Conservation (phyloP, 2,329 filamentous ascomycete species). For the Pseudogymnoascus sp. region DNA sequence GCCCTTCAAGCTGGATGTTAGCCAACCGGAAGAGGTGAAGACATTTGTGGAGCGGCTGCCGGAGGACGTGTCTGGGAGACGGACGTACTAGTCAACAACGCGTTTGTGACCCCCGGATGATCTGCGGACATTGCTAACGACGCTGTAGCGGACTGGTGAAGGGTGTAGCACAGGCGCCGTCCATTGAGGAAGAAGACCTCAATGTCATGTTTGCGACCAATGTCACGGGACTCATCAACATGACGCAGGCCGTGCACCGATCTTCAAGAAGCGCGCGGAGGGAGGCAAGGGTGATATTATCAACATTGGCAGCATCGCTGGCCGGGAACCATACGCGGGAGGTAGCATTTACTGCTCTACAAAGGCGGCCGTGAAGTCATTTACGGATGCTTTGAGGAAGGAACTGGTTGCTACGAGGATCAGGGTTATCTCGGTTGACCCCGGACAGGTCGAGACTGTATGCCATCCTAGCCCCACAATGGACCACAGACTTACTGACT, state of each 20-base stretch:
- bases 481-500: not conserved
- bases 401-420: slow-evolving; percentile 78
- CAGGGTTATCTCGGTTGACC: slow-evolving; percentile 80
- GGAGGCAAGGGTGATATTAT: slow-evolving; percentile 87
- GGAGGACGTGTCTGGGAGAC: slow-evolving; percentile 74
- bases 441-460: slow-evolving; percentile 86
- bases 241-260: slow-evolving; percentile 82
- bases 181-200: slow-evolving; percentile 77
- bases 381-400: slow-evolving; percentile 74
- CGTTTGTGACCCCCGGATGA: slow-evolving; percentile 49
- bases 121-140: not conserved
- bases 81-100: slow-evolving; percentile 91
- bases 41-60: slow-evolving; percentile 69
- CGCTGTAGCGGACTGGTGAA: slow-evolving; percentile 71
- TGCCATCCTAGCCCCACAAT: slow-evolving; percentile 19
- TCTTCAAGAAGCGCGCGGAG: slow-evolving; percentile 64
- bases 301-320: slow-evolving; percentile 90
- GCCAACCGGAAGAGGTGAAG: slow-evolving; percentile 66
- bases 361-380: slow-evolving; percentile 80
- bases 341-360: slow-evolving; percentile 91
- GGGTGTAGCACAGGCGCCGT: slow-evolving; percentile 77
- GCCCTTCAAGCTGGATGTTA: slow-evolving; percentile 80
- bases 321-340: slow-evolving; percentile 75
- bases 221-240: slow-evolving; percentile 88
- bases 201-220: slow-evolving; percentile 87